Conservation (phyloP, 345 rosid species). For the Brassica napus region Da-Ae NC_063446.1:42925501-42926000, state of each 20-base stretch:
- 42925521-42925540: not conserved
- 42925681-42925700: conserved; percentile 97
- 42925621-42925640: not conserved
- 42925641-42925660: conserved; percentile 4
- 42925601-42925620: not conserved
- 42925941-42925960: conserved; percentile 88
- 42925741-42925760: conserved; percentile 91
- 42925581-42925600: not conserved
- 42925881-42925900: not conserved
- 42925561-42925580: not conserved
- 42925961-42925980: conserved; percentile 96
- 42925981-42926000: conserved; percentile 86
- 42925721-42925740: conserved; percentile 87
- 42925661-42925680: conserved; percentile 96
- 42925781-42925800: not conserved
- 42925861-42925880: not conserved
- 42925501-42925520: not conserved
- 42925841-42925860: not conserved
- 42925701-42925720: conserved; percentile 99
- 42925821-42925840: not conserved
- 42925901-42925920: conserved; percentile 56
- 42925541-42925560: not conserved
- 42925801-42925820: not conserved
- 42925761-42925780: conserved; percentile 83
- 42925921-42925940: conserved; percentile 83